phyloP scores from a whole-genome alignment of 441 rosid genomes.

The Syzygium malaccense region DNA sequence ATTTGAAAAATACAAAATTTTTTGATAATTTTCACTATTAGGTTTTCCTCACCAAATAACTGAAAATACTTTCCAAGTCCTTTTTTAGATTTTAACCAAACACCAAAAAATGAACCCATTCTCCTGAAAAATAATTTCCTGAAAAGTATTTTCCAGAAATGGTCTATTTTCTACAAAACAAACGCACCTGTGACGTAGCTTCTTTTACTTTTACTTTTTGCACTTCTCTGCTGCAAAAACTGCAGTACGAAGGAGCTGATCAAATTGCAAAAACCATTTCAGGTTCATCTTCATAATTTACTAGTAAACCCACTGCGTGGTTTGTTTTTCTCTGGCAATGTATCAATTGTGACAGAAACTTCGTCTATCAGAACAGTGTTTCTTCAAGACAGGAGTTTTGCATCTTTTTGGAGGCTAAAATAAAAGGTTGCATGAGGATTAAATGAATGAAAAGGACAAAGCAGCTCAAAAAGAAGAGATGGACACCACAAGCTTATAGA shows the following conservation, averaged over 20 bases:
- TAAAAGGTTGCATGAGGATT: neutral
- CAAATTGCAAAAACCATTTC: neutral
- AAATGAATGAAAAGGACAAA: constrained; percentile 21
- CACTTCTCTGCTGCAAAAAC: neutral
- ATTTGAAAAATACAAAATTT: no score
- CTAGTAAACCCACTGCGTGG: neutral
- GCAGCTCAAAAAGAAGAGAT: constrained; percentile 21
- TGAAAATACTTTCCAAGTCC: no score
- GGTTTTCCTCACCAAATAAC: no score
- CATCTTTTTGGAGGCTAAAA: neutral
- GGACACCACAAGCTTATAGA: constrained; percentile 23
- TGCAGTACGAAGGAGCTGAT: neutral
- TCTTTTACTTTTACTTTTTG: neutral
- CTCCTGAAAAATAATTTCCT: no score
- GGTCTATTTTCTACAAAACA: no score
- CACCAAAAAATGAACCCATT: no score
- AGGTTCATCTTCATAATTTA: neutral
- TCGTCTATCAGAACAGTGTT: neutral
- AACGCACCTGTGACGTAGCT: neutral
- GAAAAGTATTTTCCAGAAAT: no score
- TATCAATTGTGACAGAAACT: neutral
- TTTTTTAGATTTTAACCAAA: no score
- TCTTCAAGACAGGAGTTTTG: neutral
- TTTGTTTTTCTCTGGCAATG: neutral
- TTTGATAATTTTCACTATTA: no score